A percentile compares a stretch with the other conserved stretches of the same genome.
Conservation (phyloP, 352 stramenopile genomes). For the Globisporangium carolinianum region DNA sequence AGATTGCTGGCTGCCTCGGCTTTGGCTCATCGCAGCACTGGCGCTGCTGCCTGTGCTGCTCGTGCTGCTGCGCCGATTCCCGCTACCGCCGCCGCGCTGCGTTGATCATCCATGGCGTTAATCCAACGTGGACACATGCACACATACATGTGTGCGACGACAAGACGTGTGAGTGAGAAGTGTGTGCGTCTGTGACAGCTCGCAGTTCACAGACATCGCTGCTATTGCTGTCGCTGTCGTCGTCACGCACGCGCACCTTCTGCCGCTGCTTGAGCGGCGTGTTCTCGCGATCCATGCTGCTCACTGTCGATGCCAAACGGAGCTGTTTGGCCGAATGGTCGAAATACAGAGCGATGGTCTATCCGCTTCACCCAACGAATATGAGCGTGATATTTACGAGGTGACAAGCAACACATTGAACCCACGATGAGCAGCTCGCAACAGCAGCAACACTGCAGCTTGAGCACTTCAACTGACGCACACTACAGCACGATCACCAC, state of each 20-base stretch:
- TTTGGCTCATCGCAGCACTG: background rate
- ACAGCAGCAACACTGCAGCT: no score
- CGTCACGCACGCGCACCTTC: conserved; percentile 30
- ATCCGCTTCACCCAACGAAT: no score
- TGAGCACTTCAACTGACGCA: no score
- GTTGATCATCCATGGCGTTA: background rate
- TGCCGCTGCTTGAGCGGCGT: conserved; percentile 73
- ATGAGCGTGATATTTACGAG: no score
- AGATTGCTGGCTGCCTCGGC: background rate
- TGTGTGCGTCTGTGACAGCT: background rate
- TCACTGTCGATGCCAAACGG: background rate
- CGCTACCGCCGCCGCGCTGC: conserved; percentile 18
- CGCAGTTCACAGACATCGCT: background rate
- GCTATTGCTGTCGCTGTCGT: background rate
- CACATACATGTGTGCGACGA: background rate
- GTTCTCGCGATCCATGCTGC: conserved; percentile 61
- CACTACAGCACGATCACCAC: no score
- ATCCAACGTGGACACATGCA: background rate
- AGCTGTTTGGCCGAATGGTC: no score
- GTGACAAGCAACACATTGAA: no score
- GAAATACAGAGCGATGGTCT: no score
- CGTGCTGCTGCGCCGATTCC: conserved; percentile 16
- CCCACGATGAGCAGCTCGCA: no score
- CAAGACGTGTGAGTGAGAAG: no score
- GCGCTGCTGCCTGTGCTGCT: conserved; percentile 8